Percentiles rank a stretch among this genome's conserved stretches.
Evolutionary conservation across 2,329 filamentous ascomycete genomes (phyloP).

Genomic region (Cladosporium sp.): DNA sequence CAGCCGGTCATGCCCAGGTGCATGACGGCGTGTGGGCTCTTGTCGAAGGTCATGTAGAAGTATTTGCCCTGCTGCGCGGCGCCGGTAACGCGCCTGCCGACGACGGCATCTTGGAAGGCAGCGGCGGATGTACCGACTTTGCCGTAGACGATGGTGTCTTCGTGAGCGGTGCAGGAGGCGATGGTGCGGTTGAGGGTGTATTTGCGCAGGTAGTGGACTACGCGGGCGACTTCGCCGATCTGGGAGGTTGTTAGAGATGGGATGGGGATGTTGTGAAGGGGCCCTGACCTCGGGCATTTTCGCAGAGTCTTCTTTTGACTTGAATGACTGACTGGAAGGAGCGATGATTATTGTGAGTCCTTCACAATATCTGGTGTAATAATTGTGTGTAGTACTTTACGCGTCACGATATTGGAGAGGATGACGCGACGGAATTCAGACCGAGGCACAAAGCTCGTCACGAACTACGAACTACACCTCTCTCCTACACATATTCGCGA

Average conservation of each 20-base stretch:
- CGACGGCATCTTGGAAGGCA: conserved; percentile 71
- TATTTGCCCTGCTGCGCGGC: conserved; percentile 94
- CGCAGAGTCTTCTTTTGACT: neutral
- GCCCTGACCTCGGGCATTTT: conserved; percentile 21
- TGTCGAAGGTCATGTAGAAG: conserved; percentile 82
- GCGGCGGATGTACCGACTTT: conserved; percentile 80
- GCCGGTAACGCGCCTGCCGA: conserved; percentile 68
- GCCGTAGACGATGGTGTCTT: conserved; percentile 85
- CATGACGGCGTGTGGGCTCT: conserved; percentile 74
- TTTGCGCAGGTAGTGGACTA: conserved; percentile 80
- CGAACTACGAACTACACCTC: neutral
- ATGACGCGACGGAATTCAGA: neutral
- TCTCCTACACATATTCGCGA: neutral
- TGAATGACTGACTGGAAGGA: no score
- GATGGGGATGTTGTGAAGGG: neutral
- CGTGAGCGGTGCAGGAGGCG: conserved; percentile 65
- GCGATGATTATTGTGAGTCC: neutral
- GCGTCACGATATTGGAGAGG: neutral
- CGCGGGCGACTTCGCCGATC: conserved; percentile 68
- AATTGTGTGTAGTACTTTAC: neutral
- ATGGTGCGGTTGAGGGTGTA: conserved; percentile 84
- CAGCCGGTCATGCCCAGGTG: conserved; percentile 64
- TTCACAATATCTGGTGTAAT: neutral
- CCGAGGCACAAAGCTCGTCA: neutral
- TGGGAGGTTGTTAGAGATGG: neutral